These are phyloP conservation scores for Phallus indusiatus DNA, from an alignment of 768 basidiomycete species.

Conservation along the genomic window DNA sequence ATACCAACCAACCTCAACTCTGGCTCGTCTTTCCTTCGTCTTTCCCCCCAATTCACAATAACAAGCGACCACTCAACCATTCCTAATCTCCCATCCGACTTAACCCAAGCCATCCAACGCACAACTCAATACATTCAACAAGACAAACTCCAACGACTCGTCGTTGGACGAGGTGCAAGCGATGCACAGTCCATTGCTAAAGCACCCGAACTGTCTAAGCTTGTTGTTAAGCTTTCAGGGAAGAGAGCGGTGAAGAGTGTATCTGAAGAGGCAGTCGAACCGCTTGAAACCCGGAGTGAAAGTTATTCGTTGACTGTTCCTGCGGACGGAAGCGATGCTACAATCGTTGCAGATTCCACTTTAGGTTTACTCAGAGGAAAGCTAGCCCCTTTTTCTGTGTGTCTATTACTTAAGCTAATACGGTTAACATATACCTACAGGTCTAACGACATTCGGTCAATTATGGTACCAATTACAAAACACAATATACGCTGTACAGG, in stretches of 20 bases:
- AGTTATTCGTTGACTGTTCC: constrained; percentile 20
- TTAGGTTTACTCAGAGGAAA: constrained; percentile 23
- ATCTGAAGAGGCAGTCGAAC: constrained; percentile 4
- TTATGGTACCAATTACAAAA: constrained; percentile 17
- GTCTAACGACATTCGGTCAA: constrained; percentile 30
- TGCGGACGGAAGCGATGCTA: constrained; percentile 15
- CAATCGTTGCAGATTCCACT: constrained; percentile 16
- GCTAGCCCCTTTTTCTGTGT: background rate
- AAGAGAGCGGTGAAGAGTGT: background rate
- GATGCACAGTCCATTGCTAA: constrained; percentile 2
- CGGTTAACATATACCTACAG: constrained; percentile 10
- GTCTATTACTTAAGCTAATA: no score
- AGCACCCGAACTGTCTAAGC: constrained; percentile 1
- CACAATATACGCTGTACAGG: constrained; percentile 14
- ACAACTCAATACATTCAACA: background rate
- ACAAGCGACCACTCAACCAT: background rate
- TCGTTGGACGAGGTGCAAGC: constrained; percentile 9
- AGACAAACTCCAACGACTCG: constrained; percentile 10
- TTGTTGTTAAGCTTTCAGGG: constrained; percentile 5
- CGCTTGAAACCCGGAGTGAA: constrained; percentile 16
- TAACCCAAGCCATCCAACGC: constrained; percentile 7
- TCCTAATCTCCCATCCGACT: constrained; percentile 6
- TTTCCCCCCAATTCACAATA: constrained; percentile 10
- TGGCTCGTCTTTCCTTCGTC: constrained; percentile 1
- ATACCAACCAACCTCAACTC: constrained; percentile 3